Percentiles rank a stretch among this genome's conserved stretches.
phyloP scores from a whole-genome alignment of 148 eudicot genomes.

The Amaranthus hypochondriacus region DNA sequence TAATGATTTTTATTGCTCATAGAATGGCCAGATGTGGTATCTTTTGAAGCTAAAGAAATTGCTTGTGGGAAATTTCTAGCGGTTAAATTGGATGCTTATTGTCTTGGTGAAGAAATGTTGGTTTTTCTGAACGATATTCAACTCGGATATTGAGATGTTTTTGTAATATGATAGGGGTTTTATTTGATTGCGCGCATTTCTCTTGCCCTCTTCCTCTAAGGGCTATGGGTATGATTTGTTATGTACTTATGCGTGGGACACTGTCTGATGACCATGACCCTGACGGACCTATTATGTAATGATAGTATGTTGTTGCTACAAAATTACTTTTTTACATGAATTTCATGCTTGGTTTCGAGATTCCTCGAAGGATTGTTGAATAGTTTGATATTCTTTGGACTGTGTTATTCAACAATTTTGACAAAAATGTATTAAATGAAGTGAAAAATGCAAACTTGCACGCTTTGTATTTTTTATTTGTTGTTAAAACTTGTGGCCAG shows the following conservation, averaged over 20 bases:
- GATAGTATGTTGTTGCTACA: no score
- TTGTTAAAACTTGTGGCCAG: background rate
- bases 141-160: background rate
- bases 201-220: no score
- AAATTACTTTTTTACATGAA: background rate
- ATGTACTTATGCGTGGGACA: no score
- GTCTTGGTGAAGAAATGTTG: background rate
- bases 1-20: background rate
- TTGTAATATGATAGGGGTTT: no score
- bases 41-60: background rate
- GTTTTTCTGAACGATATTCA: conserved; percentile 2
- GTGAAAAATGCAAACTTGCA: background rate
- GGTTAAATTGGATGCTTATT: conserved; percentile 7
- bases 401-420: background rate
- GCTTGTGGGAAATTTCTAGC: background rate
- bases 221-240: no score
- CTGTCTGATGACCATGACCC: no score
- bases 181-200: no score
- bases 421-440: background rate
- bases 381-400: background rate
- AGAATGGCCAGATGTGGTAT: background rate
- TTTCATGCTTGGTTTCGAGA: background rate
- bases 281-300: no score
- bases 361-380: background rate
- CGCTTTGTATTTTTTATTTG: background rate